A percentile compares a stretch with the other conserved stretches of the same genome.
These are phyloP conservation scores for Aspergillus ibericus DNA, from an alignment of 2,329 filamentous ascomycete species.

Conservation along the genomic window DNA sequence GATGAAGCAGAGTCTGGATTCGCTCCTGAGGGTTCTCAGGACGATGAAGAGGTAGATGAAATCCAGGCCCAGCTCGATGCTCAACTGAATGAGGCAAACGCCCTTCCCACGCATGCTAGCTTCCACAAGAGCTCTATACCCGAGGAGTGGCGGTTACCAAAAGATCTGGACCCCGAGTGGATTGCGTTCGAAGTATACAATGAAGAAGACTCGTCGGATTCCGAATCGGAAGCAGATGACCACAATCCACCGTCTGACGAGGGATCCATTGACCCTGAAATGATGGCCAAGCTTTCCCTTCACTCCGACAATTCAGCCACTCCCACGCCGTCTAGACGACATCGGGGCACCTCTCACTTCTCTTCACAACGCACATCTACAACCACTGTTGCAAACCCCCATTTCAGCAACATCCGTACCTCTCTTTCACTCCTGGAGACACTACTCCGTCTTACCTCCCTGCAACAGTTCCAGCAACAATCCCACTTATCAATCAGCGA, in stretches of 20 bases:
- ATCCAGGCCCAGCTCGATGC: constrained; percentile 41
- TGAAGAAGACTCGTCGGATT: constrained; percentile 60
- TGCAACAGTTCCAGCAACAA: constrained; percentile 89
- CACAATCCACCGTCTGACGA: constrained; percentile 17
- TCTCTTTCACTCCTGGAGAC: constrained; percentile 83
- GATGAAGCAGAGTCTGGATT: constrained; percentile 40
- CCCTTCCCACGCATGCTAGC: constrained; percentile 6
- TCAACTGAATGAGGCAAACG: constrained; percentile 31
- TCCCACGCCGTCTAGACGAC: constrained; percentile 26
- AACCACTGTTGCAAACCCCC: constrained; percentile 48
- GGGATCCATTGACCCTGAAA: constrained; percentile 42
- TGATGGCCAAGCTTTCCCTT: constrained; percentile 52
- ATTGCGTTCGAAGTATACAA: constrained; percentile 83
- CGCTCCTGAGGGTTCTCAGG: constrained; percentile 26
- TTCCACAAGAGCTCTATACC: constrained; percentile 34
- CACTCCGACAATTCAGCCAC: constrained; percentile 28
- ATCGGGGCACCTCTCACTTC: constrained; percentile 30
- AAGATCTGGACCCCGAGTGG: constrained; percentile 84
- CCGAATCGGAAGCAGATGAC: constrained; percentile 48
- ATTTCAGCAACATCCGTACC: constrained; percentile 58
- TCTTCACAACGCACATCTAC: constrained; percentile 17
- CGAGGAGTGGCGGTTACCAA: constrained; percentile 63
- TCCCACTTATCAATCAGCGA: constrained; percentile 89
- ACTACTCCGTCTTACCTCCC: constrained; percentile 77
- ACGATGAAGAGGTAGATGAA: constrained; percentile 41